A percentile compares a stretch with the other conserved stretches of the same genome.
Evolutionary conservation across 2,329 filamentous ascomycete species (phyloP).

Genomic region (Orbilia javanica): DNA sequence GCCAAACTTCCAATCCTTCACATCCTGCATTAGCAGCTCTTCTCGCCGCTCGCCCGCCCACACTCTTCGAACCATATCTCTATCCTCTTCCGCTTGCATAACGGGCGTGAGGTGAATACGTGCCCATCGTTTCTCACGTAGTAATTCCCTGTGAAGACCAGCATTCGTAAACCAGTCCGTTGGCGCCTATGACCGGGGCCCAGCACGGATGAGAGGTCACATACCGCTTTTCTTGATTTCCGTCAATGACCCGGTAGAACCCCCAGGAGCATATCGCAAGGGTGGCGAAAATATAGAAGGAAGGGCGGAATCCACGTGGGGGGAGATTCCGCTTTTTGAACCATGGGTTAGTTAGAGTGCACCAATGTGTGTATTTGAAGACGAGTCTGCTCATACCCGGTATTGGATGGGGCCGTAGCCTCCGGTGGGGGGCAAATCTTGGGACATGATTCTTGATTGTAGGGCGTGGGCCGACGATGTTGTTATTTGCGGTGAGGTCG

Average conservation of each 20-base stretch:
- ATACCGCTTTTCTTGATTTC: conserved; percentile 91
- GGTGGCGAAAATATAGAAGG: conserved; percentile 80
- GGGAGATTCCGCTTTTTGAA: conserved; percentile 84
- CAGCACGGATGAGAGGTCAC: conserved; percentile 63
- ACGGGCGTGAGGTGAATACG: conserved; percentile 94
- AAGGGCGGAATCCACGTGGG: conserved; percentile 87
- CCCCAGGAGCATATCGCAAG: conserved; percentile 86
- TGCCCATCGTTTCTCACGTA: conserved; percentile 97
- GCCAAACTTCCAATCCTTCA: conserved; percentile 68
- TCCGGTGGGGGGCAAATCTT: conserved; percentile 95
- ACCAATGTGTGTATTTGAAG: neutral
- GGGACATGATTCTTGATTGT: conserved; percentile 75
- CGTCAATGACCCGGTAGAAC: conserved; percentile 86
- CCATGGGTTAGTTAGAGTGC: conserved; percentile 9
- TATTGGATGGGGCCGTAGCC: conserved; percentile 98
- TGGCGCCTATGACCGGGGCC: neutral
- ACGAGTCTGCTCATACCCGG: conserved; percentile 75
- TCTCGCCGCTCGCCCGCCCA: conserved; percentile 89
- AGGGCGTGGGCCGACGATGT: neutral
- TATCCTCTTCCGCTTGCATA: conserved; percentile 95
- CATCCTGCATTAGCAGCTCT: conserved; percentile 87
- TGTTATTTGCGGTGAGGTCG: neutral
- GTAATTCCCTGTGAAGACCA: conserved; percentile 77
- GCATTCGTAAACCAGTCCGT: neutral
- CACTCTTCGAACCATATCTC: conserved; percentile 89